Conservation (phyloP, 805 yeast species). For the Isabelozyma rhagii region DNA sequence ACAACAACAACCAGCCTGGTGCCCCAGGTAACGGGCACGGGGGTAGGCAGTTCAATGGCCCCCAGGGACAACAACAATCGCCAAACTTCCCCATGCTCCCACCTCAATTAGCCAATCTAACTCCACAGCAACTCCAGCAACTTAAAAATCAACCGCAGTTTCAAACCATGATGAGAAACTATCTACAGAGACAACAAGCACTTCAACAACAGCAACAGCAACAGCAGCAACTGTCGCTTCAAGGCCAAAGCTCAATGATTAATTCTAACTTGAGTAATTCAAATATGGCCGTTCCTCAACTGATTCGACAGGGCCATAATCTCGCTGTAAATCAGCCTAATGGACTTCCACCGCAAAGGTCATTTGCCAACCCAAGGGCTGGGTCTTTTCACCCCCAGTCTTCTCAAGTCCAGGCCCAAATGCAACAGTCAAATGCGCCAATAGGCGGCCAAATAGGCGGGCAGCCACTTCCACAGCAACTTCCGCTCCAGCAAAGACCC, state of each 20-base stretch:
- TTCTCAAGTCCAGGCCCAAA: background rate
- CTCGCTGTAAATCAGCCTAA: slow-evolving; percentile 3
- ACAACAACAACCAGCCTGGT: background rate
- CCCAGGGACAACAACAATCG: slow-evolving; percentile 5
- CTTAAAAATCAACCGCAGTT: slow-evolving; percentile 41
- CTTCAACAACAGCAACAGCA: slow-evolving; percentile 22
- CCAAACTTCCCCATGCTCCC: slow-evolving; percentile 16
- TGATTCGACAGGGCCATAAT: slow-evolving; percentile 5
- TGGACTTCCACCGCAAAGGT: slow-evolving; percentile 2
- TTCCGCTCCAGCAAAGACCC: slow-evolving; percentile 1
- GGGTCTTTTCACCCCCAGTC: slow-evolving; percentile 2
- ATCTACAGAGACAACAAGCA: slow-evolving; percentile 39
- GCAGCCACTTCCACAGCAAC: slow-evolving; percentile 5
- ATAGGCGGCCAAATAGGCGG: slow-evolving; percentile 1
- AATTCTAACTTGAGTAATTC: slow-evolving; percentile 11
- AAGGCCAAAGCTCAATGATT: slow-evolving; percentile 5
- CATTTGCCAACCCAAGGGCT: slow-evolving; percentile 1
- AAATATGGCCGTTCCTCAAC: slow-evolving; percentile 12
- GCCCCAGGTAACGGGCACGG: slow-evolving; percentile 1
- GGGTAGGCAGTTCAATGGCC: slow-evolving; percentile 2
- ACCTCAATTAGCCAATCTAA: slow-evolving; percentile 28
- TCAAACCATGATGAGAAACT: slow-evolving; percentile 37
- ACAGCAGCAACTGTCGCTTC: slow-evolving; percentile 4
- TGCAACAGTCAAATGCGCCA: background rate
- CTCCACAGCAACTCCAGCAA: slow-evolving; percentile 43